These are phyloP conservation scores for Cyphellophora europaea DNA, from an alignment of 2,329 filamentous ascomycete species.

Conservation along the genomic window DNA sequence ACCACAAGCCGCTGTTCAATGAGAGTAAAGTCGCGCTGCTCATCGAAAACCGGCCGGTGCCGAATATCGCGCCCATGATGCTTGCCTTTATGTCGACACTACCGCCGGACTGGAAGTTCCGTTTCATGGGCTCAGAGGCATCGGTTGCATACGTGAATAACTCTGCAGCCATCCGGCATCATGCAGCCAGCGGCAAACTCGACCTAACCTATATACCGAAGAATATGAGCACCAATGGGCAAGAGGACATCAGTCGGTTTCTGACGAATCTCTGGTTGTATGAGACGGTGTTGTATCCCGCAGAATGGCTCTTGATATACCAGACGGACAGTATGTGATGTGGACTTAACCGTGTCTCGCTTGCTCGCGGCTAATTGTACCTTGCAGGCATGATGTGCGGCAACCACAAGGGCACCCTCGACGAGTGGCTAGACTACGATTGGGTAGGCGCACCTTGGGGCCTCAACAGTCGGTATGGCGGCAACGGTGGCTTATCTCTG, in stretches of 20 bases:
- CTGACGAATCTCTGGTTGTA: conserved; percentile 46
- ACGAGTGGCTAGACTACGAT: conserved; percentile 30
- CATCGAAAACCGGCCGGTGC: conserved; percentile 24
- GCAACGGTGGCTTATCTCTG: conserved; percentile 45
- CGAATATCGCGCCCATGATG: conserved; percentile 8
- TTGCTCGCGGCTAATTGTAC: background rate
- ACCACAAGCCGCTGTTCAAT: conserved; percentile 23
- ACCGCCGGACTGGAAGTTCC: conserved; percentile 9
- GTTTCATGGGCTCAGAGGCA: conserved; percentile 9
- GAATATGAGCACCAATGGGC: conserved; percentile 41
- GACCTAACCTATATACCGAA: conserved; percentile 36
- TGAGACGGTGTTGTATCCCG: conserved; percentile 37
- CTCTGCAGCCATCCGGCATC: conserved; percentile 38
- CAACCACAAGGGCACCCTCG: conserved; percentile 30
- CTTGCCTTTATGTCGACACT: conserved; percentile 8
- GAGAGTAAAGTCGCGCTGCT: conserved; percentile 46
- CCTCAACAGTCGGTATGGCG: conserved; percentile 35
- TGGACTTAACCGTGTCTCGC: conserved; percentile 18
- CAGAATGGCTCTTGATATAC: conserved; percentile 48
- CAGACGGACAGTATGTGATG: conserved; percentile 45
- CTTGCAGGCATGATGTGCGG: conserved; percentile 1
- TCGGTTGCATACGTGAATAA: conserved; percentile 11
- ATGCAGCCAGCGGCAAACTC: conserved; percentile 46
- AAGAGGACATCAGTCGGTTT: conserved; percentile 45
- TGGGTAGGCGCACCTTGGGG: conserved; percentile 41